phyloP scores from a whole-genome alignment of 2,329 filamentous ascomycete species.

The Ophiocordyceps camponoti-saundersi region DNA sequence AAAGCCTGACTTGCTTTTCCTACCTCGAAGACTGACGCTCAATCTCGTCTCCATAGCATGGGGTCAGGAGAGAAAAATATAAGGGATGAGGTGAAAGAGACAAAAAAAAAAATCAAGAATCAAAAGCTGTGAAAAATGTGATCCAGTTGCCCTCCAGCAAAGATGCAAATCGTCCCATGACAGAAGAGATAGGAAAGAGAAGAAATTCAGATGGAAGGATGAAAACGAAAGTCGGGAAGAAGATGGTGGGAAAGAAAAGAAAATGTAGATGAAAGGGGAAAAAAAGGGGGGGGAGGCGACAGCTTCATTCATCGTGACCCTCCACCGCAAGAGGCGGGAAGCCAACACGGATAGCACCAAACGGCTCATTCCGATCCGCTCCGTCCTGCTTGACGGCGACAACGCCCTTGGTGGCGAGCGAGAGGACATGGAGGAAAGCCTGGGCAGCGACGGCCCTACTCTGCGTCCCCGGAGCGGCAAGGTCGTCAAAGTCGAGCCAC shows the following conservation, averaged over 20 bases:
- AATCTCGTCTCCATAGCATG: no score
- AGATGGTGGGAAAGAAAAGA: not conserved
- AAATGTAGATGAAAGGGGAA: not conserved
- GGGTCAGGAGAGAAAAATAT: no score
- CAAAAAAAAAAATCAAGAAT: no score
- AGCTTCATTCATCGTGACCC: not conserved
- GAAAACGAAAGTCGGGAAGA: not conserved
- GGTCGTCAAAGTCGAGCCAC: conserved; percentile 49
- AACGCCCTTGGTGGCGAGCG: conserved; percentile 48
- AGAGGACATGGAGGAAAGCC: conserved; percentile 58
- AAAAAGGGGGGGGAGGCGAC: not conserved
- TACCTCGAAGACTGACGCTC: no score
- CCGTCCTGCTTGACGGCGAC: conserved; percentile 45
- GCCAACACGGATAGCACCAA: conserved; percentile 30
- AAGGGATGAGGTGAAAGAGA: no score
- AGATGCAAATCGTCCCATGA: no score
- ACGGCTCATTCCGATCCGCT: conserved; percentile 17
- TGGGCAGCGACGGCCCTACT: conserved; percentile 52
- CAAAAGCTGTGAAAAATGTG: no score
- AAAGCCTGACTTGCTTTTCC: no score
- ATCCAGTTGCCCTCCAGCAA: no score
- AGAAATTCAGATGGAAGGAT: not conserved
- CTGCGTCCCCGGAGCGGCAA: conserved; percentile 41
- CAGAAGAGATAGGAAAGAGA: no score
- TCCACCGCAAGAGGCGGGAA: conserved; percentile 6